Conservation (phyloP, 192 early-diverging fungal genomes). For the Geranomyces variabilis region DNA sequence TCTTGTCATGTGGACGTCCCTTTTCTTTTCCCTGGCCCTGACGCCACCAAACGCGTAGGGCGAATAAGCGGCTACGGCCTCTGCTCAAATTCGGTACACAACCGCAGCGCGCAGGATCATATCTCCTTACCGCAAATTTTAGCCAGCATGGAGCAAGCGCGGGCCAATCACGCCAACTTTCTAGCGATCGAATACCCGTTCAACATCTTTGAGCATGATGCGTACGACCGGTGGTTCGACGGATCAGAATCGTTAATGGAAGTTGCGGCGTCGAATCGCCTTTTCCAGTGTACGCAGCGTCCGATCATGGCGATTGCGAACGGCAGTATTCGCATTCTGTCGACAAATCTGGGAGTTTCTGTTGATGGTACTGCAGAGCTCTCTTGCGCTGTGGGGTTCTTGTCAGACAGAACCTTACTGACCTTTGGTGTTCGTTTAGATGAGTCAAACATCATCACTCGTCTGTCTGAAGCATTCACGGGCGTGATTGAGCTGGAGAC, state of each 20-base stretch:
- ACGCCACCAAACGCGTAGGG: neutral
- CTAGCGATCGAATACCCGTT: slow-evolving; percentile 69
- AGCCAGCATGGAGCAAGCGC: slow-evolving; percentile 14
- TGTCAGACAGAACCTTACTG: neutral
- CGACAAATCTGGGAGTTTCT: slow-evolving; percentile 8
- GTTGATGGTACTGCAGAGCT: slow-evolving; percentile 26
- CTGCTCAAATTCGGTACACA: slow-evolving; percentile 66
- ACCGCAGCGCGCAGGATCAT: slow-evolving; percentile 62
- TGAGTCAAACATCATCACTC: slow-evolving; percentile 36
- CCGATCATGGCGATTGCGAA: slow-evolving; percentile 69
- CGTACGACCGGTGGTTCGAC: slow-evolving; percentile 34
- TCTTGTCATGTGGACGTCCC: neutral
- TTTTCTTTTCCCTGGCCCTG: neutral
- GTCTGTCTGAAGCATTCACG: slow-evolving; percentile 51
- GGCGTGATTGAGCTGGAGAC: slow-evolving; percentile 51
- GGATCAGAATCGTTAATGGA: slow-evolving; percentile 34
- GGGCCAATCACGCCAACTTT: slow-evolving; percentile 53
- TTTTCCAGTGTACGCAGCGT: slow-evolving; percentile 72
- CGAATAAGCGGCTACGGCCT: slow-evolving; percentile 72
- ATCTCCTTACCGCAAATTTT: slow-evolving; percentile 57
- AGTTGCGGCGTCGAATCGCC: slow-evolving; percentile 24
- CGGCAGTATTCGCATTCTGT: slow-evolving; percentile 44
- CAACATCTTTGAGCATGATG: slow-evolving; percentile 75
- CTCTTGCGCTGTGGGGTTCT: neutral
- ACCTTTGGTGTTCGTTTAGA: slow-evolving; percentile 14